phyloP scores from a whole-genome alignment of 2,329 filamentous ascomycete genomes.

The Periglandula ipomoeae region DNA sequence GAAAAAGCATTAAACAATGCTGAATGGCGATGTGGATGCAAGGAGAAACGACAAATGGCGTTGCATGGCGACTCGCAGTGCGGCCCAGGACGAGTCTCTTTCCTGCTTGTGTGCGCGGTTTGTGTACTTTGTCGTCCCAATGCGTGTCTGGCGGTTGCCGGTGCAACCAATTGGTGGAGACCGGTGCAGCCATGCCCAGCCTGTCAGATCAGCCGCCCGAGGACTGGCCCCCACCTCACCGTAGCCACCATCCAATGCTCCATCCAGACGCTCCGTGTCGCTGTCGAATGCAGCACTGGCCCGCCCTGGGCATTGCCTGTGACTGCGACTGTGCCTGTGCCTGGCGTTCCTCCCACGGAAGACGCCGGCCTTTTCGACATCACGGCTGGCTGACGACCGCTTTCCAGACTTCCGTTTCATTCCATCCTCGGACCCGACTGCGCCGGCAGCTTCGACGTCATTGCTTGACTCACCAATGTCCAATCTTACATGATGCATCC shows the following conservation, averaged over 20 bases:
- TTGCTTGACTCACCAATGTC: neutral
- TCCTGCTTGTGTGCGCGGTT: constrained; percentile 13
- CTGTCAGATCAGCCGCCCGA: neutral
- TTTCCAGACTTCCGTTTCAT: neutral
- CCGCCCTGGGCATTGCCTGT: too few relatives aligned
- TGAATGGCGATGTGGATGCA: constrained; percentile 12
- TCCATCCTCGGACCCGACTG: neutral
- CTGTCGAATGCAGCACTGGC: too few relatives aligned
- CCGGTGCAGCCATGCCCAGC: neutral
- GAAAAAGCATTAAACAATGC: constrained; percentile 20
- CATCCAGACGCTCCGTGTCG: too few relatives aligned
- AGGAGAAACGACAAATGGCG: constrained; percentile 7
- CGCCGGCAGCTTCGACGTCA: neutral
- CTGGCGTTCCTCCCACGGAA: too few relatives aligned
- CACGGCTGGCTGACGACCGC: too few relatives aligned
- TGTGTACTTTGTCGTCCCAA: constrained; percentile 23
- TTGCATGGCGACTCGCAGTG: neutral
- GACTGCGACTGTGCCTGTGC: too few relatives aligned
- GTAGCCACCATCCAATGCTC: too few relatives aligned
- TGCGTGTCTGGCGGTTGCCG: constrained; percentile 17
- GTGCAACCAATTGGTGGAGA: constrained; percentile 7
- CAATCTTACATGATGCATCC: neutral
- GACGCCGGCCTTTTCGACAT: too few relatives aligned
- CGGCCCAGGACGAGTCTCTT: constrained; percentile 5
- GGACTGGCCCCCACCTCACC: too few relatives aligned